Evolutionary conservation across 2,329 filamentous ascomycete species (phyloP).

Genomic region (Talaromyces atroroseus): DNA sequence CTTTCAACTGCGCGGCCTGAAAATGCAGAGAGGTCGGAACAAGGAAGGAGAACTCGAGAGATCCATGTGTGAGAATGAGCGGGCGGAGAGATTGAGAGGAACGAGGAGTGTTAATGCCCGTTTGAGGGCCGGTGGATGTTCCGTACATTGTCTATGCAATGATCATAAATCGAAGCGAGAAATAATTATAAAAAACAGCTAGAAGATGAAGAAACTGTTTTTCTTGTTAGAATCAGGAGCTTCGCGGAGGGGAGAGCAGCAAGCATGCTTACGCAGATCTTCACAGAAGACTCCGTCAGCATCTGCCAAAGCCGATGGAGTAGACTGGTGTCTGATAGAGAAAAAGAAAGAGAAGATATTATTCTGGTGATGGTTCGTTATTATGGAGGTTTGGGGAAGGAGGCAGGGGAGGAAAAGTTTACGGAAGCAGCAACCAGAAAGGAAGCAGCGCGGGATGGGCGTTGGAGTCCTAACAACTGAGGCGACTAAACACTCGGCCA

Average conservation of each 20-base stretch:
- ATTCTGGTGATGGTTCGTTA: not conserved
- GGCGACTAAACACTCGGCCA: not conserved
- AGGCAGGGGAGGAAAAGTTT: not conserved
- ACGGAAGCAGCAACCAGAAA: conserved; percentile 1
- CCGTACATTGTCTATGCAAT: conserved; percentile 67
- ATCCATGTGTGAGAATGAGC: conserved; percentile 84
- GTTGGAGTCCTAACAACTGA: conserved; percentile 3
- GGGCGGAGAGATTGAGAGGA: conserved; percentile 89
- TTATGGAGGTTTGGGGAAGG: not conserved
- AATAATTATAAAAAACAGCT: not conserved
- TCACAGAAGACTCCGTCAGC: conserved; percentile 9
- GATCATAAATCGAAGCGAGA: not conserved
- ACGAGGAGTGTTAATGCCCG: conserved; percentile 93
- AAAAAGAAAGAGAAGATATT: not conserved
- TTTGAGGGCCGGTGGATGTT: conserved; percentile 74
- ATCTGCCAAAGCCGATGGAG: conserved; percentile 12
- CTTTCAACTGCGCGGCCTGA: conserved; percentile 90
- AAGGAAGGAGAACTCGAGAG: conserved; percentile 92
- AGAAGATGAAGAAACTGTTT: not conserved
- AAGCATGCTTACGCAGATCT: conserved; percentile 1
- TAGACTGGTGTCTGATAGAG: conserved; percentile 2
- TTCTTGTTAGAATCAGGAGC: not conserved
- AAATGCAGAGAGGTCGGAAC: conserved; percentile 94
- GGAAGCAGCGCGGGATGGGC: not conserved
- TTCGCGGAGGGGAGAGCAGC: not conserved